Evolutionary conservation across 148 eudicot genomes (phyloP).

Genomic region (Selenicereus undatus): DNA sequence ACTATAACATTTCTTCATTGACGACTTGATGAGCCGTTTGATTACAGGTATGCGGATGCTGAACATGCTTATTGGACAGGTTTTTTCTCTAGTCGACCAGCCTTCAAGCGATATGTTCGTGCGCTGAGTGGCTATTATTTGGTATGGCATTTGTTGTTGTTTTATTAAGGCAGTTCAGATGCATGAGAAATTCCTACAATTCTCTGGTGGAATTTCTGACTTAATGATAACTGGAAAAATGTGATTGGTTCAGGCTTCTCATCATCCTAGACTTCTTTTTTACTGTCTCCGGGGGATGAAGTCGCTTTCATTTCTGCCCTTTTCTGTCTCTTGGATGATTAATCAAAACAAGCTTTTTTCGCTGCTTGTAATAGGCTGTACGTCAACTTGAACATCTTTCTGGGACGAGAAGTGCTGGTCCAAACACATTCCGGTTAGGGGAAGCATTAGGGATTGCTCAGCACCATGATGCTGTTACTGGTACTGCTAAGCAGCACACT

Average conservation of each 20-base stretch:
- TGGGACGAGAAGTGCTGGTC: conserved; percentile 49
- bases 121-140: conserved; percentile 79
- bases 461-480: conserved; percentile 85
- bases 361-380: conserved; percentile 52
- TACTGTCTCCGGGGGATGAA: too few relatives aligned
- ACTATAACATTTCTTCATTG: not conserved
- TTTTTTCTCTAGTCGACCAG: conserved; percentile 86
- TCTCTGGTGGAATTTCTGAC: too few relatives aligned
- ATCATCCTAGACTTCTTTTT: not conserved
- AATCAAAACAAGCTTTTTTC: not conserved
- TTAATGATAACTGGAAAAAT: not conserved
- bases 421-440: conserved; percentile 64
- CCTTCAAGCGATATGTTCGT: conserved; percentile 71
- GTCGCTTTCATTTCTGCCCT: too few relatives aligned
- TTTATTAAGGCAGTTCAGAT: not conserved
- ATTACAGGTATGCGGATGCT: conserved; percentile 67
- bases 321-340: too few relatives aligned
- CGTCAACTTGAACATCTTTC: conserved; percentile 73
- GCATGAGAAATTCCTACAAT: not conserved
- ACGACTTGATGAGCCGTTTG: not conserved
- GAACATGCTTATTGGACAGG: conserved; percentile 83
- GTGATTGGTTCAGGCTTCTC: not conserved
- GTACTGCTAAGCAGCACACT: conserved; percentile 78
- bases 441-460: conserved; percentile 85
- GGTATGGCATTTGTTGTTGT: conserved; percentile 35